These are phyloP conservation scores for Stenogyne calaminthoides DNA, from an alignment of 305 asterid species.

Conservation along the genomic window DNA sequence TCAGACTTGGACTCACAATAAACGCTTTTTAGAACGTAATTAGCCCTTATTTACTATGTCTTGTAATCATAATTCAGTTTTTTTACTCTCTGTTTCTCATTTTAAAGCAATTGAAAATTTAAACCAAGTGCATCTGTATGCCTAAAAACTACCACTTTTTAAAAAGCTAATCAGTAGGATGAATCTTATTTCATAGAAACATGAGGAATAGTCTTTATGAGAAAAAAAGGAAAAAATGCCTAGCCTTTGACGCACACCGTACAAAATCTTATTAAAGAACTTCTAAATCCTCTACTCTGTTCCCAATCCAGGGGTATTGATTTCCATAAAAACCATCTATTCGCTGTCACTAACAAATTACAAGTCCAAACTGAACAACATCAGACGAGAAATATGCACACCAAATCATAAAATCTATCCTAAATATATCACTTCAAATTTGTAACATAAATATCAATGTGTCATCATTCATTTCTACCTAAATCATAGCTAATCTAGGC, in stretches of 20 bases:
- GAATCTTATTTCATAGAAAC: neutral
- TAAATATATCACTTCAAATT: neutral
- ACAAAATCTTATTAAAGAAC: neutral
- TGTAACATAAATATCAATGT: conserved; percentile 5
- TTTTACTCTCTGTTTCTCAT: neutral
- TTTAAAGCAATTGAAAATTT: neutral
- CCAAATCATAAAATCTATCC: conserved; percentile 1
- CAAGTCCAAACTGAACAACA: neutral
- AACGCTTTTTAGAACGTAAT: neutral
- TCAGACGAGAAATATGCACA: conserved; percentile 10
- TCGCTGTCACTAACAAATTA: conserved; percentile 9
- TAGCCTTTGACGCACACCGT: neutral
- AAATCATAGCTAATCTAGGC: neutral
- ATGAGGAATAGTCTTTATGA: neutral
- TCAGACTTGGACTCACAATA: neutral
- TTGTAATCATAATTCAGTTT: neutral
- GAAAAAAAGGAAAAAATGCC: neutral
- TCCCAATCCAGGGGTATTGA: neutral
- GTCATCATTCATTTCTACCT: neutral
- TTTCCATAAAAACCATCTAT: neutral
- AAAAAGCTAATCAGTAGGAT: neutral
- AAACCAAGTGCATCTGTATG: neutral
- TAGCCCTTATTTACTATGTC: neutral
- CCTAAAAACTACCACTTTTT: neutral
- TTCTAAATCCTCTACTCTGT: conserved; percentile 14